phyloP scores from a whole-genome alignment of 495 filamentous ascomycete species.

The Monascus purpureus region DNA sequence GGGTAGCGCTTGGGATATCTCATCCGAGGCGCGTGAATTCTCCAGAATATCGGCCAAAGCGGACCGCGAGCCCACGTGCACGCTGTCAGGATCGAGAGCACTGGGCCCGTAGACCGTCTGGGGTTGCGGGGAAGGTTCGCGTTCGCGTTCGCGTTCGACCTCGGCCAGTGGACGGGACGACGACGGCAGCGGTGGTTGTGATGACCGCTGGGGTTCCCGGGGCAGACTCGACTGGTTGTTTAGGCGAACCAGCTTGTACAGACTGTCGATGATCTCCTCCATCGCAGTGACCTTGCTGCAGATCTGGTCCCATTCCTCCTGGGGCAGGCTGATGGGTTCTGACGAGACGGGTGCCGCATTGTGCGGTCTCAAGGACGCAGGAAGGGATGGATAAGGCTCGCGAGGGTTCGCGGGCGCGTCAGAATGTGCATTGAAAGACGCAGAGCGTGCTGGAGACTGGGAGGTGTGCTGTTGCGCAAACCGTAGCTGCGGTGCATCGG shows the following conservation, averaged over 20 bases:
- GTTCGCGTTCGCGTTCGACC: slow-evolving; percentile 2
- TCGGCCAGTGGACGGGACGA: too few relatives aligned
- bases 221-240: background rate
- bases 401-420: too few relatives aligned
- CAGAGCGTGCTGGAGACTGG: too few relatives aligned
- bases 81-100: slow-evolving; percentile 26
- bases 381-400: too few relatives aligned
- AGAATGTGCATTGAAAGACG: too few relatives aligned
- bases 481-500: too few relatives aligned
- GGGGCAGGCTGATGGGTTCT: slow-evolving; percentile 24
- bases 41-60: slow-evolving; percentile 38
- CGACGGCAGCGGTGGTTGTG: slow-evolving; percentile 5
- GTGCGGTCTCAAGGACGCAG: too few relatives aligned
- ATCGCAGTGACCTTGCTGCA: slow-evolving; percentile 31
- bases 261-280: slow-evolving; percentile 27
- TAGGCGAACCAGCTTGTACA: slow-evolving; percentile 21
- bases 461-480: too few relatives aligned
- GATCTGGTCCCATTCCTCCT: slow-evolving; percentile 32
- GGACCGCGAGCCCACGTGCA: slow-evolving; percentile 44
- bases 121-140: slow-evolving; percentile 10
- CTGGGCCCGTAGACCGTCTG: slow-evolving; percentile 38
- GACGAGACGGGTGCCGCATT: too few relatives aligned
- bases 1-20: slow-evolving; percentile 41
- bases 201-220: slow-evolving; percentile 7
- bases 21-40: slow-evolving; percentile 23